Evolutionary conservation across 805 yeast species (phyloP).

Genomic region (Yarrowia osloensis): DNA sequence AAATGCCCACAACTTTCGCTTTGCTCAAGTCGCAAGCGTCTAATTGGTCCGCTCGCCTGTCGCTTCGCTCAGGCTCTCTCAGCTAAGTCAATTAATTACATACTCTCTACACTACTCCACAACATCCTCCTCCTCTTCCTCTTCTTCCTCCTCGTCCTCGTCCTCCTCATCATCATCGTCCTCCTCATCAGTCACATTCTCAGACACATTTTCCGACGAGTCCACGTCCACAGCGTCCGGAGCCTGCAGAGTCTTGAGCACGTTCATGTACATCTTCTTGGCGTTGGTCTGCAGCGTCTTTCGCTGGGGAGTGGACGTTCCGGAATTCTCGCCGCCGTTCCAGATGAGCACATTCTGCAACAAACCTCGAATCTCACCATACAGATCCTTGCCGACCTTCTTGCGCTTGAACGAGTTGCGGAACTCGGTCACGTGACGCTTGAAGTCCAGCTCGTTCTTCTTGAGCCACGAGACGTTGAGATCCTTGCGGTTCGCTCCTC

Average conservation of each 20-base stretch:
- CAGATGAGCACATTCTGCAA: constrained; percentile 36
- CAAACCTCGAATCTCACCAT: constrained; percentile 62
- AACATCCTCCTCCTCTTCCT: neutral
- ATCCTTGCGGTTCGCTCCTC: constrained; percentile 97
- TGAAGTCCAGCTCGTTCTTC: constrained; percentile 92
- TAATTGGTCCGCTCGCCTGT: too few relatives aligned
- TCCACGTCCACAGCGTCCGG: constrained; percentile 34
- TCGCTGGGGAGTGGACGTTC: constrained; percentile 8
- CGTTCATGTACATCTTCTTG: constrained; percentile 15
- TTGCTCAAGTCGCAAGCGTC: too few relatives aligned
- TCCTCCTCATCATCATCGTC: constrained; percentile 6
- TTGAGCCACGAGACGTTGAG: constrained; percentile 96
- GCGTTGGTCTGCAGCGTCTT: constrained; percentile 28
- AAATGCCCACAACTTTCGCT: too few relatives aligned
- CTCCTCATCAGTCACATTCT: constrained; percentile 1
- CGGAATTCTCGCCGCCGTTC: constrained; percentile 12
- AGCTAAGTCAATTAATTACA: neutral
- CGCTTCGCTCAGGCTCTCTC: too few relatives aligned
- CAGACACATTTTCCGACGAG: neutral
- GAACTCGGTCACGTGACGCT: constrained; percentile 85
- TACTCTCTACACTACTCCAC: neutral
- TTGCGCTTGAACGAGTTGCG: constrained; percentile 81
- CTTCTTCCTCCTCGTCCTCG: neutral
- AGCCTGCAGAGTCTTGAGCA: constrained; percentile 30
- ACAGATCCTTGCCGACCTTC: constrained; percentile 67